Conservation (phyloP, 495 filamentous ascomycete genomes). For the Hyaloscypha variabilis region DNA sequence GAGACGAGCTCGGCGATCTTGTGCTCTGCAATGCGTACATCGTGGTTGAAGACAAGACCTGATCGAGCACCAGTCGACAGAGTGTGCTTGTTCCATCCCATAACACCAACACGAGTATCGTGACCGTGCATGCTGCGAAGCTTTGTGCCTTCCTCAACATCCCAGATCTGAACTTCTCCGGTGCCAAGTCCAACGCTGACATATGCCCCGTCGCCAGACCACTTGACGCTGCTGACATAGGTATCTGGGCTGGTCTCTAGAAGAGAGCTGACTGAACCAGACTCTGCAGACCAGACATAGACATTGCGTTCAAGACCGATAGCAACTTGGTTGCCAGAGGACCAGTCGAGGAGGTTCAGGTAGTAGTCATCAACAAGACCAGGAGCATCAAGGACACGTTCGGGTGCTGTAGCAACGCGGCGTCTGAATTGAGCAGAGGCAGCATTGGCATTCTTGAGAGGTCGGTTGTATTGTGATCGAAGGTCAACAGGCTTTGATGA, state of each 20-base stretch:
- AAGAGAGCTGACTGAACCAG: constrained; percentile 82
- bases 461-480: constrained; percentile 96
- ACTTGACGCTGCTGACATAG: constrained; percentile 97
- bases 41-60: constrained; percentile 98
- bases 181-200: constrained; percentile 93
- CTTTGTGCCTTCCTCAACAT: constrained; percentile 92
- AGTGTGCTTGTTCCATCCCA: constrained; percentile 98
- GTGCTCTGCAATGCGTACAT: constrained; percentile 96
- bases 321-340: constrained; percentile 94
- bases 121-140: constrained; percentile 98
- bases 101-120: constrained; percentile 93
- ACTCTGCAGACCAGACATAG: constrained; percentile 98
- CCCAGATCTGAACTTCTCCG: constrained; percentile 99
- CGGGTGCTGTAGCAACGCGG: constrained; percentile 89
- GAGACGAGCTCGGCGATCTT: constrained; percentile 96
- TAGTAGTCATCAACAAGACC: constrained; percentile 98
- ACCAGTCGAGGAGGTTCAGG: constrained; percentile 98
- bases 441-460: constrained; percentile 75
- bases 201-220: constrained; percentile 96
- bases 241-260: constrained; percentile 86
- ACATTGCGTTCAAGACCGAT: constrained; percentile 96
- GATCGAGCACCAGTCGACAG: constrained; percentile 93
- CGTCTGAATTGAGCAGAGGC: constrained; percentile 82
- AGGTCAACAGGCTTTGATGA: constrained; percentile 98
- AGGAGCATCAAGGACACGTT: constrained; percentile 96